Evolutionary conservation across 768 basidiomycete genomes (phyloP).

Genomic region (Agaricus subrufescens): DNA sequence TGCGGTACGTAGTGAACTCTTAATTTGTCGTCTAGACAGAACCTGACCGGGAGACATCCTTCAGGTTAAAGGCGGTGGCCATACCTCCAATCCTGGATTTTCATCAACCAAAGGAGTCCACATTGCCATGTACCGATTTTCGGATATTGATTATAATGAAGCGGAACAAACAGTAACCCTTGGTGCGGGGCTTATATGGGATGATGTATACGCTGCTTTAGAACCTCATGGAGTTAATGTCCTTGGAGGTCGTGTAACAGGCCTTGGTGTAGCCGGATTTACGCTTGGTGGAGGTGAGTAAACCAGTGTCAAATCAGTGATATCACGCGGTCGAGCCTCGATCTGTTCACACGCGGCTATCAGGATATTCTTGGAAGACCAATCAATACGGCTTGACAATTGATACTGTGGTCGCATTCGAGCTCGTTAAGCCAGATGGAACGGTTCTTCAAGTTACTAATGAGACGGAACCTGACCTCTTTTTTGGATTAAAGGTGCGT

Average conservation of each 20-base stretch:
- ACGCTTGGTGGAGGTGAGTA: constrained; percentile 39
- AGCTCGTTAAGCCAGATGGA: constrained; percentile 56
- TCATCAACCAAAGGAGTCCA: constrained; percentile 48
- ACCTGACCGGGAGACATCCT: too few relatives aligned
- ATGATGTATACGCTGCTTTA: constrained; percentile 43
- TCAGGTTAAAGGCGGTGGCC: constrained; percentile 49
- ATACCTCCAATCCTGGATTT: constrained; percentile 38
- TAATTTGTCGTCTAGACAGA: not conserved
- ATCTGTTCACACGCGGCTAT: not conserved
- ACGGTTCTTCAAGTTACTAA: constrained; percentile 31
- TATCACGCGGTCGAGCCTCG: not conserved
- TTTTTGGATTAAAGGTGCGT: constrained; percentile 28
- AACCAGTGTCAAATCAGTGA: constrained; percentile 3
- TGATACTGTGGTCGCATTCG: constrained; percentile 52
- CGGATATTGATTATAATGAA: constrained; percentile 27
- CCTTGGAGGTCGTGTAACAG: constrained; percentile 43
- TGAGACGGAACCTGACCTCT: constrained; percentile 29
- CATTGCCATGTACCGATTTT: constrained; percentile 40
- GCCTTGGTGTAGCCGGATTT: constrained; percentile 44
- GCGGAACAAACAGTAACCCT: constrained; percentile 22
- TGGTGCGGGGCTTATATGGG: constrained; percentile 40
- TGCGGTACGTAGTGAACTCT: constrained; percentile 32
- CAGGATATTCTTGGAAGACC: constrained; percentile 61
- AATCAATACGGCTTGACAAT: constrained; percentile 57
- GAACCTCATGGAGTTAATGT: constrained; percentile 35